Conservation (phyloP, 148 eudicot genomes). For the Chenopodium suecicum region DNA sequence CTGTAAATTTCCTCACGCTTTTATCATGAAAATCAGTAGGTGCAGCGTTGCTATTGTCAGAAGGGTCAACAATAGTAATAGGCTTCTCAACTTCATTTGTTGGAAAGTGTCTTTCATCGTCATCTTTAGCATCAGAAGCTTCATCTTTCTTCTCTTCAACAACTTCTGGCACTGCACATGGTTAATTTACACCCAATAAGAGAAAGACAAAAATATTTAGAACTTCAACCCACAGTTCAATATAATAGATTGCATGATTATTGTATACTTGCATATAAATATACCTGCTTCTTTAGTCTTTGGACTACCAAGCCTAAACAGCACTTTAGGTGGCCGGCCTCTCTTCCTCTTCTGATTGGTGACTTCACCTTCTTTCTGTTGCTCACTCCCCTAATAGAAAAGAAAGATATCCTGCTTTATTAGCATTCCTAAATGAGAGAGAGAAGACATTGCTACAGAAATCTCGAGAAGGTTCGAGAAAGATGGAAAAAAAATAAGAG, state of each 20-base stretch:
- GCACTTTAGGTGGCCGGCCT: conserved; percentile 59
- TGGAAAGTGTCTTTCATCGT: conserved; percentile 14
- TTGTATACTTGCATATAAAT: not conserved
- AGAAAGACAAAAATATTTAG: not conserved
- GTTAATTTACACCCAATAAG: conserved; percentile 7
- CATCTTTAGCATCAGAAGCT: conserved; percentile 24
- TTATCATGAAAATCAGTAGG: conserved; percentile 17
- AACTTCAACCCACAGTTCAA: not conserved
- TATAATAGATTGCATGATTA: not conserved
- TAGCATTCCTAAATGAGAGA: conserved; percentile 3
- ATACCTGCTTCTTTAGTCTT: conserved; percentile 33
- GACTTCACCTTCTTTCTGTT: conserved; percentile 29
- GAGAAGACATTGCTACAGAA: not conserved
- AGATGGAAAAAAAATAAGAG: too few relatives aligned
- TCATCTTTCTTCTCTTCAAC: conserved; percentile 13
- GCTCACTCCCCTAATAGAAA: conserved; percentile 35
- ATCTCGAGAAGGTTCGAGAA: too few relatives aligned
- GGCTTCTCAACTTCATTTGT: conserved; percentile 27
- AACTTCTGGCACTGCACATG: not conserved
- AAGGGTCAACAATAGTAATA: conserved; percentile 21
- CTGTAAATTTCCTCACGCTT: conserved; percentile 5
- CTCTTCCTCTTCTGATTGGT: conserved; percentile 50
- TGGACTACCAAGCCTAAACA: conserved; percentile 25
- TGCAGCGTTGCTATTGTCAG: conserved; percentile 7
- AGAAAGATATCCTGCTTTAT: not conserved